These are phyloP conservation scores for Lachnellula subtilissima DNA, from an alignment of 2,329 filamentous ascomycete species.

Conservation along the genomic window DNA sequence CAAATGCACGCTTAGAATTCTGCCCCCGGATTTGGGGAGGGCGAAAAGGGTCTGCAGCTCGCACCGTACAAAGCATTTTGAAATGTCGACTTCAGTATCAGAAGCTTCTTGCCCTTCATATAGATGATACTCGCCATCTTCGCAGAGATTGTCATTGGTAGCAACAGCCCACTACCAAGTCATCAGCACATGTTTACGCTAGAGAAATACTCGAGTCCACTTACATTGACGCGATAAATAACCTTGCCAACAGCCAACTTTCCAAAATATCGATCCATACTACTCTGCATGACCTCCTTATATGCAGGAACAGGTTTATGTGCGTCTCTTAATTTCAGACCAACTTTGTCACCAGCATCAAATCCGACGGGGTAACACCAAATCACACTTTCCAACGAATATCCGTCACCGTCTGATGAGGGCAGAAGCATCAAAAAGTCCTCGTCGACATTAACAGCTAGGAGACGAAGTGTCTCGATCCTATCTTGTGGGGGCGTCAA, in stretches of 20 bases:
- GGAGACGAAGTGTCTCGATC: conserved; percentile 38
- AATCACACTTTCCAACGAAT: conserved; percentile 50
- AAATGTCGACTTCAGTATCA: conserved; percentile 1
- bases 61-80: conserved; percentile 42
- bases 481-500: conserved; percentile 30
- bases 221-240: conserved; percentile 47
- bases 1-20: conserved; percentile 57
- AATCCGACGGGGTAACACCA: conserved; percentile 54
- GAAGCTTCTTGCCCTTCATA: conserved; percentile 5
- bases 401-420: conserved; percentile 30
- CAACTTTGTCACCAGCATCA: conserved; percentile 47
- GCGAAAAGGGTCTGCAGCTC: conserved; percentile 58
- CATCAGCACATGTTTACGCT: not conserved
- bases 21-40: conserved; percentile 43
- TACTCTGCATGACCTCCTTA: conserved; percentile 45
- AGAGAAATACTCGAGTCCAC: not conserved
- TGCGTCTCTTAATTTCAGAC: conserved; percentile 44
- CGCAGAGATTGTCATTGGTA: conserved; percentile 3
- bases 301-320: conserved; percentile 54
- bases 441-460: conserved; percentile 49
- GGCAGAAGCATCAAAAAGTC: conserved; percentile 55
- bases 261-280: conserved; percentile 57
- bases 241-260: conserved; percentile 44
- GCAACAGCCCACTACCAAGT: conserved; percentile 4
- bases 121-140: conserved; percentile 4